These are phyloP conservation scores for Termitomyces sp. DNA, from an alignment of 768 basidiomycete species.

Conservation along the genomic window DNA sequence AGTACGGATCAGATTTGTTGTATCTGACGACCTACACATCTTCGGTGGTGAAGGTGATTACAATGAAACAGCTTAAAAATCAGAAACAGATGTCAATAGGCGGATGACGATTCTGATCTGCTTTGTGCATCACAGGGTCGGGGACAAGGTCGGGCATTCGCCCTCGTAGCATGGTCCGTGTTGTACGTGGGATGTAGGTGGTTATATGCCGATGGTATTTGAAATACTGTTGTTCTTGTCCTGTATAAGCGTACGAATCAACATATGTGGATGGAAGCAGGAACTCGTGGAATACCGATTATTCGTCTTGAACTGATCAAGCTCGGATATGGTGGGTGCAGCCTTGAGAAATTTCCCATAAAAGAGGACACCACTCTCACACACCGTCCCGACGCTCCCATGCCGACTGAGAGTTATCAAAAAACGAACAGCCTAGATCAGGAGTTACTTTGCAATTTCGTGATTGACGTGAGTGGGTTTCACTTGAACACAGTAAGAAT, in stretches of 20 bases:
- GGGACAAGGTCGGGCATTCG: neutral
- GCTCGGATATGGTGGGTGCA: slow-evolving; percentile 11
- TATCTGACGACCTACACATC: slow-evolving; percentile 3
- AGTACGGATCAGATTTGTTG: neutral
- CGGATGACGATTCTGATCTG: neutral
- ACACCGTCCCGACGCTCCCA: slow-evolving; percentile 12
- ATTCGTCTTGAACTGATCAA: slow-evolving; percentile 11
- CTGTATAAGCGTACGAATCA: slow-evolving; percentile 8
- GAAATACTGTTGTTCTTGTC: slow-evolving; percentile 7
- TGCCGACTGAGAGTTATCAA: slow-evolving; percentile 5
- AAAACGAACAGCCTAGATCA: slow-evolving; percentile 6
- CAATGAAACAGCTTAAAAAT: neutral
- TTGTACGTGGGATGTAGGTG: slow-evolving; percentile 11
- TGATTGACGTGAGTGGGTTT: slow-evolving; percentile 8
- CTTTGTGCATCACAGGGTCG: neutral
- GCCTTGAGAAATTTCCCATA: slow-evolving; percentile 16
- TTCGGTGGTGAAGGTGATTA: neutral
- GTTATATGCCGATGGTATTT: neutral
- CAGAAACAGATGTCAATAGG: neutral
- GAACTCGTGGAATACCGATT: slow-evolving; percentile 7
- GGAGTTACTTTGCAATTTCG: slow-evolving; percentile 3
- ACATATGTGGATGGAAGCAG: slow-evolving; percentile 8
- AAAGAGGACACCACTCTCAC: slow-evolving; percentile 9
- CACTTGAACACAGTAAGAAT: neutral
- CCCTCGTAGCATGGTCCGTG: slow-evolving; percentile 1